phyloP scores from a whole-genome alignment of 805 yeast species.

The Tetrapisispora iriomotensis region DNA sequence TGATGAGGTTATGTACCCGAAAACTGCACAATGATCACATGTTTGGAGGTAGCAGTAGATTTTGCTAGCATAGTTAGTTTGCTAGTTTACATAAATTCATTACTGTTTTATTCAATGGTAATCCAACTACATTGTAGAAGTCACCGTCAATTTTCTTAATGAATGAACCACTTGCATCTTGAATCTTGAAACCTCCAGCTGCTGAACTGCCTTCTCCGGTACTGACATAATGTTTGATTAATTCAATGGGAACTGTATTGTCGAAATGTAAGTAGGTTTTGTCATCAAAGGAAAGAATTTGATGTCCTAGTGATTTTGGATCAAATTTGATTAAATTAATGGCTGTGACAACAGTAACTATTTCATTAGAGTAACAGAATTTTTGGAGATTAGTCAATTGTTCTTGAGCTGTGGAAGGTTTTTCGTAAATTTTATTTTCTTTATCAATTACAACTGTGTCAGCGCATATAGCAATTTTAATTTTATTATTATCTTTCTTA shows the following conservation, averaged over 20 bases:
- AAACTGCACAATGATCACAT: too few species aligned
- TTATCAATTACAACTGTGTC: conserved; percentile 66
- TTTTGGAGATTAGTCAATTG: conserved; percentile 41
- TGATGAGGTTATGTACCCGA: too few species aligned
- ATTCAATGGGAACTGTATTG: conserved; percentile 38
- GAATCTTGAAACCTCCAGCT: conserved; percentile 90
- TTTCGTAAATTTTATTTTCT: conserved; percentile 59
- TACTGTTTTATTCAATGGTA: conserved; percentile 47
- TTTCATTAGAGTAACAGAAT: conserved; percentile 33
- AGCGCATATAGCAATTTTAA: conserved; percentile 45
- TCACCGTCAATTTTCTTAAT: conserved; percentile 66
- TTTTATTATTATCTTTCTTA: too few species aligned
- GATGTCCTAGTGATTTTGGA: conserved; percentile 4
- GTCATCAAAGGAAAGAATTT: conserved; percentile 30
- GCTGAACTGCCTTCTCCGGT: conserved; percentile 69
- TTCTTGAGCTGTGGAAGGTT: conserved; percentile 52
- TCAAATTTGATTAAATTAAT: conserved; percentile 36
- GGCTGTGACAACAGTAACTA: conserved; percentile 46
- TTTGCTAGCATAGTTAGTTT: too few species aligned
- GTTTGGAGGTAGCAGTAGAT: too few species aligned
- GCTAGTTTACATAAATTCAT: not conserved
- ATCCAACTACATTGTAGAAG: conserved; percentile 76
- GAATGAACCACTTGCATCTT: conserved; percentile 59
- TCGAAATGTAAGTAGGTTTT: conserved; percentile 36
- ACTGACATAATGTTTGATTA: conserved; percentile 52